phyloP scores from a whole-genome alignment of 2,329 filamentous ascomycete species.

The Pseudocercospora cruenta region DNA sequence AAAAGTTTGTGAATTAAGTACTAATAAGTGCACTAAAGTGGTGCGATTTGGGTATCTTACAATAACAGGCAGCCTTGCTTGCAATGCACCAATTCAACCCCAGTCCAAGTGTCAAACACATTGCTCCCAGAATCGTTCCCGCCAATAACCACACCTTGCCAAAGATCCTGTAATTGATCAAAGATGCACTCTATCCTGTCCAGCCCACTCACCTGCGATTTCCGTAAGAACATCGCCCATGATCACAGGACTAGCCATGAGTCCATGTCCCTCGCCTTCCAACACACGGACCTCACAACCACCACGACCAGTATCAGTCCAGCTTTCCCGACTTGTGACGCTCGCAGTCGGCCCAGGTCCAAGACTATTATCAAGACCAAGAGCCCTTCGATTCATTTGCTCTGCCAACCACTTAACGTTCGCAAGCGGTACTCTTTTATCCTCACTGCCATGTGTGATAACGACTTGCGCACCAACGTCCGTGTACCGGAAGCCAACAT shows the following conservation, averaged over 20 bases:
- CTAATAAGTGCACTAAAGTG: slow-evolving; percentile 47
- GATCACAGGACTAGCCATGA: slow-evolving; percentile 91
- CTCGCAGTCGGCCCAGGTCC: not conserved
- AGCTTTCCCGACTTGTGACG: slow-evolving; percentile 18
- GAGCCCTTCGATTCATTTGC: slow-evolving; percentile 66
- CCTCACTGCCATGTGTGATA: slow-evolving; percentile 90
- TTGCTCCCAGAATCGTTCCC: not conserved
- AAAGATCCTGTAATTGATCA: slow-evolving; percentile 5
- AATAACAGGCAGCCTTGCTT: not conserved
- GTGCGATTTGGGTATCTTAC: slow-evolving; percentile 7
- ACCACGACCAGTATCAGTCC: slow-evolving; percentile 37
- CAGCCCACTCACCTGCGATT: slow-evolving; percentile 82
- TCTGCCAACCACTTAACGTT: slow-evolving; percentile 95
- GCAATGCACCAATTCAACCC: not conserved
- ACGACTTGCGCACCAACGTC: slow-evolving; percentile 90
- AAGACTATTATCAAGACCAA: slow-evolving; percentile 17
- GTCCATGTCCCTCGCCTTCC: slow-evolving; percentile 87
- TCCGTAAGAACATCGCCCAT: slow-evolving; percentile 96
- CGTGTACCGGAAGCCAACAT: slow-evolving; percentile 94
- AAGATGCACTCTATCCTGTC: slow-evolving; percentile 19
- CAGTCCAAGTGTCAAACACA: not conserved
- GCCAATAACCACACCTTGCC: not conserved
- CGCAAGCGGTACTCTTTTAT: slow-evolving; percentile 89
- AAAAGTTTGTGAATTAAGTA: not conserved
- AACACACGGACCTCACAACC: slow-evolving; percentile 88